Evolutionary conservation across 495 filamentous ascomycete genomes (phyloP).

Genomic region (Achaetomiella virescens): DNA sequence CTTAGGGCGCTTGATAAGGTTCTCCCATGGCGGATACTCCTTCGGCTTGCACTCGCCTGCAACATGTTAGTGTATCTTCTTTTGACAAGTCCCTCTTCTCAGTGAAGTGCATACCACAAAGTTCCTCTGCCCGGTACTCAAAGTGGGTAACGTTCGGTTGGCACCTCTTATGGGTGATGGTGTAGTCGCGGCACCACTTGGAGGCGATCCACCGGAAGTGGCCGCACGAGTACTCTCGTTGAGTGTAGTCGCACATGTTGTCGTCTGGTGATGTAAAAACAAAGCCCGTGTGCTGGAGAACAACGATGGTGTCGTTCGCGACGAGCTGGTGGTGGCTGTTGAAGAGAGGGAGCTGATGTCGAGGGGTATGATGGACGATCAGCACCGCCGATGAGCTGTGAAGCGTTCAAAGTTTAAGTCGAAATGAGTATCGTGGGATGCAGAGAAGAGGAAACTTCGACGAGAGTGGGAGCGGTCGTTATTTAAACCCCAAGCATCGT

Average conservation of each 20-base stretch:
- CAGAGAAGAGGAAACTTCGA: neutral
- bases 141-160: slow-evolving; percentile 37
- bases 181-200: slow-evolving; percentile 37
- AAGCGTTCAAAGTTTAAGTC: neutral
- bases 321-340: neutral
- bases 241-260: slow-evolving; percentile 33
- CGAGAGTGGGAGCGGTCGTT: slow-evolving; percentile 19
- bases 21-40: slow-evolving; percentile 30
- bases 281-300: neutral
- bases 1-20: slow-evolving; percentile 37
- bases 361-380: neutral
- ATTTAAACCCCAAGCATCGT: slow-evolving; percentile 23
- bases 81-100: neutral
- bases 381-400: neutral
- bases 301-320: neutral
- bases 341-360: neutral
- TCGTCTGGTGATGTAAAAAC: neutral
- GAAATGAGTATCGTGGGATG: slow-evolving; percentile 5
- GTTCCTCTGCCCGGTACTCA: slow-evolving; percentile 33
- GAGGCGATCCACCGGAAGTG: slow-evolving; percentile 41
- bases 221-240: slow-evolving; percentile 37
- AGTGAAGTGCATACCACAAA: slow-evolving; percentile 26
- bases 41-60: slow-evolving; percentile 36
- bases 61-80: slow-evolving; percentile 11
- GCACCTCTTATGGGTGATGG: slow-evolving; percentile 36